A percentile compares a stretch with the other conserved stretches of the same genome.
phyloP scores from a whole-genome alignment of 805 yeast species.

The Ogataea salicorniae region DNA sequence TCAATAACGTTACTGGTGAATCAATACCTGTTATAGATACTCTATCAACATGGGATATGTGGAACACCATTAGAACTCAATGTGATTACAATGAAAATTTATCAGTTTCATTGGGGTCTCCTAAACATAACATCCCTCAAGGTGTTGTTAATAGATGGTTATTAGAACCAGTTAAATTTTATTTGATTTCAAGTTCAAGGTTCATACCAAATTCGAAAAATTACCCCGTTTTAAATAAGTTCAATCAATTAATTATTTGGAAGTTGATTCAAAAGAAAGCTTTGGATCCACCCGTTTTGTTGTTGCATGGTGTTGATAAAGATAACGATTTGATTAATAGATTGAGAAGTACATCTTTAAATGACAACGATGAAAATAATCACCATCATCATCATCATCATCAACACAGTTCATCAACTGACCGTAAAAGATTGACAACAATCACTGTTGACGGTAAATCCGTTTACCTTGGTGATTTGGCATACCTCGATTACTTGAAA shows the following conservation, averaged over 20 bases:
- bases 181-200: slow-evolving; percentile 49
- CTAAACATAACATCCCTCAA: slow-evolving; percentile 50
- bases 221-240: slow-evolving; percentile 60
- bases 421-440: slow-evolving; percentile 12
- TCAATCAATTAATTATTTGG: slow-evolving; percentile 45
- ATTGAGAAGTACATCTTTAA: slow-evolving; percentile 6
- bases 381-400: background rate
- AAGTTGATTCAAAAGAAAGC: slow-evolving; percentile 39
- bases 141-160: slow-evolving; percentile 56
- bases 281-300: slow-evolving; percentile 35
- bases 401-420: too few relatives aligned
- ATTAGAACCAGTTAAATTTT: slow-evolving; percentile 59
- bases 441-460: slow-evolving; percentile 12
- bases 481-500: slow-evolving; percentile 28
- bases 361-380: slow-evolving; percentile 11
- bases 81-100: slow-evolving; percentile 50
- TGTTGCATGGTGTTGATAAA: slow-evolving; percentile 52
- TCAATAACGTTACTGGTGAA: slow-evolving; percentile 20
- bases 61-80: slow-evolving; percentile 59
- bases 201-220: slow-evolving; percentile 56
- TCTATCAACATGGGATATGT: slow-evolving; percentile 67
- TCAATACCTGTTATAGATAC: slow-evolving; percentile 32
- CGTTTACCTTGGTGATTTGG: slow-evolving; percentile 23
- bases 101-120: slow-evolving; percentile 73
- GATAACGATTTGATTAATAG: slow-evolving; percentile 23